Conservation (phyloP, 108 stramenopile genomes). For the Thalassiosira profunda region DNA sequence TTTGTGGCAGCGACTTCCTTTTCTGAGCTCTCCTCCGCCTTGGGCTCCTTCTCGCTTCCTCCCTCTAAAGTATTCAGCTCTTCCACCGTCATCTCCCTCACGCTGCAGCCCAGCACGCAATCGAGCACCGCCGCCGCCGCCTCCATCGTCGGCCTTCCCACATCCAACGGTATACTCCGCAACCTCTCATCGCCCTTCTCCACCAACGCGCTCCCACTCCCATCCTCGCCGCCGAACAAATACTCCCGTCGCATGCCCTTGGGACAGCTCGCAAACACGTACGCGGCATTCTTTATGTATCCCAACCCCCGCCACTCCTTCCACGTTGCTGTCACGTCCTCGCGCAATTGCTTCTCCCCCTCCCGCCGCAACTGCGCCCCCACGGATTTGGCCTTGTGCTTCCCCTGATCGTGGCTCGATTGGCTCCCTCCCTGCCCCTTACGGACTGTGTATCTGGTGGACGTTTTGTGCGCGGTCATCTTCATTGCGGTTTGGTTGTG, state of each 20-base stretch:
- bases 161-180: slow-evolving; percentile 80
- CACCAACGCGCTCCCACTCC: slow-evolving; percentile 10
- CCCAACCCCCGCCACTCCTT: slow-evolving; percentile 59
- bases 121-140: slow-evolving; percentile 41
- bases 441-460: slow-evolving; percentile 79
- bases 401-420: slow-evolving; percentile 63
- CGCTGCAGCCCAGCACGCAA: slow-evolving; percentile 27
- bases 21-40: neutral
- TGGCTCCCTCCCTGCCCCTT: slow-evolving; percentile 92
- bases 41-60: neutral
- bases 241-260: slow-evolving; percentile 48
- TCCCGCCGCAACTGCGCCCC: slow-evolving; percentile 85
- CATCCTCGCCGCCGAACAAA: slow-evolving; percentile 34
- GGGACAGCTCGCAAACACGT: slow-evolving; percentile 48
- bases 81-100: slow-evolving; percentile 20
- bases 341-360: slow-evolving; percentile 72
- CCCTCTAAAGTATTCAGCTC: too few relatives aligned
- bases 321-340: slow-evolving; percentile 69
- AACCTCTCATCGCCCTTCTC: slow-evolving; percentile 51
- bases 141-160: slow-evolving; percentile 77
- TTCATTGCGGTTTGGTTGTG: slow-evolving; percentile 10
- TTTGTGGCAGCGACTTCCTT: neutral
- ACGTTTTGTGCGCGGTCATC: slow-evolving; percentile 72
- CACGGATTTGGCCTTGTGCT: slow-evolving; percentile 76
- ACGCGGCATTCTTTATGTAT: slow-evolving; percentile 42